A percentile compares a stretch with the other conserved stretches of the same genome.
phyloP scores from a whole-genome alignment of 129 eudicot species.

The Flaveria robusta region DNA sequence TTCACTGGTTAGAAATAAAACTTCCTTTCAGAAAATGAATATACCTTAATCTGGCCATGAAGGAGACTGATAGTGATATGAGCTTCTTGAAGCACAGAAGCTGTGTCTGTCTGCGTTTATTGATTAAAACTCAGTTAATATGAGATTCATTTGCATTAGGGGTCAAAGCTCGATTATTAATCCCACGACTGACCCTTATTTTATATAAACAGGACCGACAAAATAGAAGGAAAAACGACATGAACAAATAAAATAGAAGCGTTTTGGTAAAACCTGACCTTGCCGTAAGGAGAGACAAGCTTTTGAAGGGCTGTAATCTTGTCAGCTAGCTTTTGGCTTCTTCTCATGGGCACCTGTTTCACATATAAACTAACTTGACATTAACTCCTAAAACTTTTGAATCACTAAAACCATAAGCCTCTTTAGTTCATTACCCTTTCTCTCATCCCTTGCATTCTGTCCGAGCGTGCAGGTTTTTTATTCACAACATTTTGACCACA shows the following conservation, averaged over 20 bases:
- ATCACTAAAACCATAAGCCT: neutral
- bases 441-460: conserved; percentile 34
- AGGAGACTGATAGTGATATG: conserved; percentile 56
- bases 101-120: conserved; percentile 65
- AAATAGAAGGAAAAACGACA: neutral
- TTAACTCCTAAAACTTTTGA: neutral
- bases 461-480: conserved; percentile 33
- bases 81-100: conserved; percentile 80
- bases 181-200: neutral
- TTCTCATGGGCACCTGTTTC: conserved; percentile 49
- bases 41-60: conserved; percentile 59
- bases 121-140: neutral
- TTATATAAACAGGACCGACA: neutral
- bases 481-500: conserved; percentile 19
- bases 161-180: neutral
- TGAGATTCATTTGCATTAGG: neutral
- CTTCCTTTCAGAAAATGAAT: neutral
- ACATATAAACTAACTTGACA: conserved; percentile 15
- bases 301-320: conserved; percentile 70
- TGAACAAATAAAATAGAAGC: conserved; percentile 5
- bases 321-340: conserved; percentile 73
- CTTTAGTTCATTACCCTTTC: conserved; percentile 33
- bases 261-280: conserved; percentile 43
- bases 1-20: neutral
- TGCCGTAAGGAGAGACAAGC: conserved; percentile 80